Evolutionary conservation across 305 asterid species (phyloP), one percentile per base, ranked within the genome.

Genomic region (Lippia alba): DNA sequence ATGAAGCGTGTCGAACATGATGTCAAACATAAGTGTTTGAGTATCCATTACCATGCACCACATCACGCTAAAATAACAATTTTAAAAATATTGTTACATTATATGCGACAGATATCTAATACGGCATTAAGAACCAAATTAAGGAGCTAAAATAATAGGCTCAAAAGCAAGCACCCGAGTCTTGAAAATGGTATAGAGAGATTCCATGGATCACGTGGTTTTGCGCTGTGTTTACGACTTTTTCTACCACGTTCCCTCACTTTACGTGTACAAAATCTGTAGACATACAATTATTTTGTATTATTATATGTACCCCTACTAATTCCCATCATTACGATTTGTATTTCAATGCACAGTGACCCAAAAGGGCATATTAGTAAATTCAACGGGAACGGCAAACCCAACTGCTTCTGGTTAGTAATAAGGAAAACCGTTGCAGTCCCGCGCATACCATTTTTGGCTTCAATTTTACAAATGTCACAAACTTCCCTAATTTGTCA

Each of bases 141-240:
- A n/a, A n/a, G n/a, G n/a, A n/a, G 30, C 30, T 24, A 24, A 24
- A 24, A 24, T 24, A 24, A 24, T 24, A 24, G 3, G 30, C 3
- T 24, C 3, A 24, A 24, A 24, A 24, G 30, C 30, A 24, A 24
- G 30, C 30, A 1, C 30, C 30, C 30, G 3, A 24, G 30, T 24
- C 54, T 5, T 11, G 5, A 15, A 32, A 56, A 56, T 24, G 17
- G 39, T 4, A 56, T 11, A 56, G 10, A 36, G 67, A 48, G 56
- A 62, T 62, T 45, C 41, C 55, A 62, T 24, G 30, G 24, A 46
- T 64, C 69, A 64, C 69, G 57, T 46, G 69, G 69, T 58, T 64
- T 64, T 46, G 57, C 20, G 56, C 69, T 46, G 69, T 64, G 36
- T 46, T 7, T 46, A 14, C 44, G 40, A 24, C 69, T 44, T 44